Evolutionary conservation across 1,139 yeast genomes (phyloP).

Genomic region (Saccharomyces pastorianus): DNA sequence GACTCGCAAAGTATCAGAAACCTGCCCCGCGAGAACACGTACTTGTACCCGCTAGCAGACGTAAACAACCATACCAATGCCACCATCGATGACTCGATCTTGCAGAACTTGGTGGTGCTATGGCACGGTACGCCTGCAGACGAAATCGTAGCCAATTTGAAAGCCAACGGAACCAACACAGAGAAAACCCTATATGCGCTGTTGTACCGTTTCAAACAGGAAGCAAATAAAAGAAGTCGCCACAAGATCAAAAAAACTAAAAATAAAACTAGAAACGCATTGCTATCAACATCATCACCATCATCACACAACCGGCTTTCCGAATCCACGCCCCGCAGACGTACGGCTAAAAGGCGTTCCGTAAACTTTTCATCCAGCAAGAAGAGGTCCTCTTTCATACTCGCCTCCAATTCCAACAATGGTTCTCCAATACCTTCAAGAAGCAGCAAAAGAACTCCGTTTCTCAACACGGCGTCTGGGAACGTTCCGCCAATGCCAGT

Average conservation of each 20-base stretch:
- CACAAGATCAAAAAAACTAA: constrained; percentile 20
- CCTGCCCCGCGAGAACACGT: constrained; percentile 58
- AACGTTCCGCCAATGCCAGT: constrained; percentile 4
- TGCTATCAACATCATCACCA: not conserved
- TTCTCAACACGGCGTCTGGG: constrained; percentile 1
- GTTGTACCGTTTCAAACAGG: constrained; percentile 36
- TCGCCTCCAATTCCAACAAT: constrained; percentile 6
- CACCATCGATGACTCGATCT: constrained; percentile 54
- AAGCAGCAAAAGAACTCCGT: constrained; percentile 21
- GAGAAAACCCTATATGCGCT: constrained; percentile 71
- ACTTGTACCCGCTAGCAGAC: constrained; percentile 42
- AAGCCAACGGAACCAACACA: constrained; percentile 51
- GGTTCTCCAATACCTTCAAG: constrained; percentile 27
- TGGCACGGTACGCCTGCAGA: constrained; percentile 63
- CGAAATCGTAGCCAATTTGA: constrained; percentile 48
- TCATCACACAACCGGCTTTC: not conserved
- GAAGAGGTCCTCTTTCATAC: not conserved
- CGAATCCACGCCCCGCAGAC: not conserved
- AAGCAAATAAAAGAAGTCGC: constrained; percentile 20
- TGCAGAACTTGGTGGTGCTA: constrained; percentile 59
- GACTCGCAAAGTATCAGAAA: constrained; percentile 40
- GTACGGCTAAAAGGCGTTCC: constrained; percentile 15
- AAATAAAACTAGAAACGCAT: not conserved
- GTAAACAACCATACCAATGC: constrained; percentile 19
- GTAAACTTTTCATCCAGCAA: constrained; percentile 9